A percentile compares a stretch with the other conserved stretches of the same genome.
Evolutionary conservation across 495 filamentous ascomycete genomes (phyloP).

Genomic region (Penicillium argentinense): DNA sequence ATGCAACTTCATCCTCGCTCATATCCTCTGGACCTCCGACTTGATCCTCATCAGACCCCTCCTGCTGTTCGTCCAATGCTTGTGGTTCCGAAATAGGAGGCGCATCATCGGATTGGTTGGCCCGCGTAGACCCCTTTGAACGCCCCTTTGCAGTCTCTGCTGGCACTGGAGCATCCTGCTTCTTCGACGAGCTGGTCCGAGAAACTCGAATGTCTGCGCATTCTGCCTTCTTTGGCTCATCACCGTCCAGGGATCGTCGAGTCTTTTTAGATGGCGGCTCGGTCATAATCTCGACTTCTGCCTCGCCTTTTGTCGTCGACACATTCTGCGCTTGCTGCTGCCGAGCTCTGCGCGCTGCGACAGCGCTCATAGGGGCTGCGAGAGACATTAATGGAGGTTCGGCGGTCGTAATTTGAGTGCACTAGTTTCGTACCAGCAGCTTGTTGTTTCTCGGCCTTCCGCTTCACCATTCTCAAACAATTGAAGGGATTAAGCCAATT

Average conservation of each 20-base stretch:
- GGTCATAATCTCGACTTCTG: slow-evolving; percentile 12
- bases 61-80: slow-evolving; percentile 19
- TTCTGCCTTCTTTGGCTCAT: slow-evolving; percentile 5
- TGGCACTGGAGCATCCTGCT: slow-evolving; percentile 16
- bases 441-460: slow-evolving; percentile 47
- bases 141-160: slow-evolving; percentile 7
- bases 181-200: slow-evolving; percentile 28
- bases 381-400: slow-evolving; percentile 1
- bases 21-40: slow-evolving; percentile 17
- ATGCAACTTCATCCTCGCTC: slow-evolving; percentile 23
- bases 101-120: slow-evolving; percentile 1
- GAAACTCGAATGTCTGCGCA: slow-evolving; percentile 13
- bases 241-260: slow-evolving; percentile 29
- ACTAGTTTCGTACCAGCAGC: slow-evolving; percentile 28
- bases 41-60: slow-evolving; percentile 21
- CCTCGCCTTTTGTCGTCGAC: slow-evolving; percentile 15
- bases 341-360: slow-evolving; percentile 50
- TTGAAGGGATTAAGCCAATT: not conserved
- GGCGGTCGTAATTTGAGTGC: not conserved
- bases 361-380: slow-evolving; percentile 43
- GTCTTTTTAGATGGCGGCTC: slow-evolving; percentile 41
- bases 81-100: not conserved
- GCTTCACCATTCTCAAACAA: slow-evolving; percentile 31
- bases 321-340: slow-evolving; percentile 36
- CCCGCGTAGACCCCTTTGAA: slow-evolving; percentile 1